A percentile compares a stretch with the other conserved stretches of the same genome.
Conservation (phyloP, 2,329 filamentous ascomycete genomes). For the Cladophialophora psammophila region DNA sequence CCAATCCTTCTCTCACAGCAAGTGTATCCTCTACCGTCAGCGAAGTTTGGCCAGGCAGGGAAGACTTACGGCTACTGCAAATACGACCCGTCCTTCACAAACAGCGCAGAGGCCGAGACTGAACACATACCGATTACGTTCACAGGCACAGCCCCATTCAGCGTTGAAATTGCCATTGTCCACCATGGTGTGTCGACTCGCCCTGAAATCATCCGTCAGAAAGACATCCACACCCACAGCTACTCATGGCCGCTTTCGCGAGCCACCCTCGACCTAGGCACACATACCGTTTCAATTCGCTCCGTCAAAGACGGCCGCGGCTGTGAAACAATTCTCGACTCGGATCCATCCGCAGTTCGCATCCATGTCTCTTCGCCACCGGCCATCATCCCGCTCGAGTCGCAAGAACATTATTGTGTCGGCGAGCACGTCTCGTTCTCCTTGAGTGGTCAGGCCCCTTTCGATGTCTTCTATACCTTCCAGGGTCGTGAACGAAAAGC, state of each 20-base stretch:
- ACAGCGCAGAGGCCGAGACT: slow-evolving; percentile 68
- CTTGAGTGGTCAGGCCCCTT: slow-evolving; percentile 87
- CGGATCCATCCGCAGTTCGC: slow-evolving; percentile 77
- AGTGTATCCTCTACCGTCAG: slow-evolving; percentile 83
- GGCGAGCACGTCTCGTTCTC: slow-evolving; percentile 94
- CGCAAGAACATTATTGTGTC: slow-evolving; percentile 87
- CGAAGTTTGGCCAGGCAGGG: slow-evolving; percentile 81
- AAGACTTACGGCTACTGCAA: slow-evolving; percentile 97
- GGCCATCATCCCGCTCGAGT: slow-evolving; percentile 85
- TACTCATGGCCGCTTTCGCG: slow-evolving; percentile 87
- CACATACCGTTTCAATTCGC: slow-evolving; percentile 85
- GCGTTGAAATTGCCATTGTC: slow-evolving; percentile 89
- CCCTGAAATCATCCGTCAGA: slow-evolving; percentile 81
- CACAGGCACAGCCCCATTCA: slow-evolving; percentile 84
- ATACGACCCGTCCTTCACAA: slow-evolving; percentile 52
- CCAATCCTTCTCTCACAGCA: slow-evolving; percentile 78
- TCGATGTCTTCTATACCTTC: slow-evolving; percentile 92
- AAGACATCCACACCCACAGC: slow-evolving; percentile 75
- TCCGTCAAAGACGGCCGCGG: slow-evolving; percentile 87
- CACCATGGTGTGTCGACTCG: slow-evolving; percentile 77
- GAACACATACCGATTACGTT: slow-evolving; percentile 88
- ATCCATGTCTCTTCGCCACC: slow-evolving; percentile 94
- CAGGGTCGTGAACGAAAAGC: slow-evolving; percentile 80
- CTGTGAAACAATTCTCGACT: slow-evolving; percentile 79
- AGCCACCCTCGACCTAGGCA: slow-evolving; percentile 83